Conservation (phyloP, 2,329 filamentous ascomycete species). For the Aspergillus vadensis region DNA sequence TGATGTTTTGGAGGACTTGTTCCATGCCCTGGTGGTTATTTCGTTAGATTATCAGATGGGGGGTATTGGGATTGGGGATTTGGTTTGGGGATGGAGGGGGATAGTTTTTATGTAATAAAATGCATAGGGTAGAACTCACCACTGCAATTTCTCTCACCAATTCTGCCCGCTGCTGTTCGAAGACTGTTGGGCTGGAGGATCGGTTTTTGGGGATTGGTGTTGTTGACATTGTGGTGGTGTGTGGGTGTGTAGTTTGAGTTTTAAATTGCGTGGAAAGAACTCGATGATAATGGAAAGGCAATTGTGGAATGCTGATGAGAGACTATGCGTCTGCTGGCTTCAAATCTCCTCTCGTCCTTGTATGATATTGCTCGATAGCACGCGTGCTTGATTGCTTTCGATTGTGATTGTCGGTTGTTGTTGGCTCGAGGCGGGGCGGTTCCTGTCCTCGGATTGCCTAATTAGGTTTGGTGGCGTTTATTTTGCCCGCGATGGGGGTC, state of each 20-base stretch:
- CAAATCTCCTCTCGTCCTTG: not conserved
- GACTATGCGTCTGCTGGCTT: not conserved
- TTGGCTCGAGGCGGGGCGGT: conserved; percentile 14
- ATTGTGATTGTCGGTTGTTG: not conserved
- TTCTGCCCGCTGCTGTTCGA: conserved; percentile 47
- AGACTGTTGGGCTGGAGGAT: conserved; percentile 37
- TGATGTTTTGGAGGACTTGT: conserved; percentile 91
- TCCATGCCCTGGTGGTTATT: conserved; percentile 63
- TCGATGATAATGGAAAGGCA: too few species aligned
- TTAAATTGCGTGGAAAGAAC: too few species aligned
- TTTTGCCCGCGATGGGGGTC: not conserved
- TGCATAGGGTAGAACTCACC: conserved; percentile 27
- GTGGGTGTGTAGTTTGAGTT: not conserved
- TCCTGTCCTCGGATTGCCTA: not conserved
- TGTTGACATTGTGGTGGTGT: conserved; percentile 19
- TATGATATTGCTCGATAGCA: not conserved
- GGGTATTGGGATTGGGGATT: too few species aligned
- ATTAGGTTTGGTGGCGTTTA: conserved; percentile 4
- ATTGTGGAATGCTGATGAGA: not conserved
- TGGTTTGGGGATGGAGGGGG: not conserved
- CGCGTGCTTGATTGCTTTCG: conserved; percentile 13
- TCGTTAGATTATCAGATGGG: not conserved
- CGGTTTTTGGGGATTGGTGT: conserved; percentile 17
- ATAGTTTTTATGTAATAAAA: not conserved
- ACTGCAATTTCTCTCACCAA: conserved; percentile 48